Conservation (phyloP, 176 grass and related monocot genomes). For the Phragmites australis region DNA sequence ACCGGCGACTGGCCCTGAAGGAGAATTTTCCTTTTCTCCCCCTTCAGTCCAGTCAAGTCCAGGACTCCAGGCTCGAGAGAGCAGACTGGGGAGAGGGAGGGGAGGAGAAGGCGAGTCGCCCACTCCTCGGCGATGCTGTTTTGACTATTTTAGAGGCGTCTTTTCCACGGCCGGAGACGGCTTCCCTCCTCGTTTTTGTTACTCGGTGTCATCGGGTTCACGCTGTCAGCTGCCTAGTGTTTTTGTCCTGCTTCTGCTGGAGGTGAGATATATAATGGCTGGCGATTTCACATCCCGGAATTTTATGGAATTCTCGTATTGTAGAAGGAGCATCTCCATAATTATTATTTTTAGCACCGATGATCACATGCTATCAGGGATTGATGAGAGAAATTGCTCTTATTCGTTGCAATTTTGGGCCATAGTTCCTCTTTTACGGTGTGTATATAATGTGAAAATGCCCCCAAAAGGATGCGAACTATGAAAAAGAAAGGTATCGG, state of each 20-base stretch:
- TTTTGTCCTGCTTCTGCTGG: neutral
- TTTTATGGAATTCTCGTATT: too few species aligned
- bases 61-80: neutral
- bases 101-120: slow-evolving; percentile 1
- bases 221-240: slow-evolving; percentile 2
- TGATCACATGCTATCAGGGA: too few species aligned
- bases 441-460: too few species aligned
- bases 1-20: slow-evolving; percentile 1
- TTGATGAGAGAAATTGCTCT: too few species aligned
- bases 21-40: neutral
- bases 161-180: neutral
- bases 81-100: neutral
- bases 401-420: too few species aligned
- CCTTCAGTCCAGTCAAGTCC: neutral
- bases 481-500: too few species aligned
- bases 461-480: too few species aligned
- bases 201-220: neutral
- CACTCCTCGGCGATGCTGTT: neutral
- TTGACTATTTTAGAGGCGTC: slow-evolving; percentile 13
- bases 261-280: neutral
- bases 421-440: too few species aligned
- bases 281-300: too few species aligned
- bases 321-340: too few species aligned
- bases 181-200: neutral
- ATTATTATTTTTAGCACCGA: too few species aligned